A percentile compares a stretch with the other conserved stretches of the same genome.
Evolutionary conservation across 495 filamentous ascomycete genomes (phyloP).

Genomic region (Neurospora tetraspora): DNA sequence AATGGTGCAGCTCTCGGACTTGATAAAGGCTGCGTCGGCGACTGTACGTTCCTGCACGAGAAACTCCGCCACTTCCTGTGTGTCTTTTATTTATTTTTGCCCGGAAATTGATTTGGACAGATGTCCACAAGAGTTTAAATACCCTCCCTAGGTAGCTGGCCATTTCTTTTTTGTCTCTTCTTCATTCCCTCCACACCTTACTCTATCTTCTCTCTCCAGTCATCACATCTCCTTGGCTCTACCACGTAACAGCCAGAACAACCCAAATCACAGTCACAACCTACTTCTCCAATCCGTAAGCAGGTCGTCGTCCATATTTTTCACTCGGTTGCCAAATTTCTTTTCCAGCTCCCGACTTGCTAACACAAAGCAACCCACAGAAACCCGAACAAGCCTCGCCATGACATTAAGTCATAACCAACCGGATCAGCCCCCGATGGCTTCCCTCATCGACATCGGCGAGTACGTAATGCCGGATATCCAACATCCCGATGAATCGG

Average conservation of each 20-base stretch:
- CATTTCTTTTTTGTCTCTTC: neutral
- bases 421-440: neutral
- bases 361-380: neutral
- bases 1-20: neutral
- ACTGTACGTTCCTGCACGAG: neutral
- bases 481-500: neutral
- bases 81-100: neutral
- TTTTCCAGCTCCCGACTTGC: neutral
- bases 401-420: neutral
- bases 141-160: neutral
- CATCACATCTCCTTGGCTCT: neutral
- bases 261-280: neutral
- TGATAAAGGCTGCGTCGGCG: neutral
- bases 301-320: neutral
- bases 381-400: neutral
- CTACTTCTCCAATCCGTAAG: neutral
- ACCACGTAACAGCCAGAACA: neutral
- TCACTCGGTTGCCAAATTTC: neutral
- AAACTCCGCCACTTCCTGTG: neutral
- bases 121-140: neutral
- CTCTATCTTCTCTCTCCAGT: neutral
- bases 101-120: neutral
- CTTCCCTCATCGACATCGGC: neutral
- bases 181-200: no score
- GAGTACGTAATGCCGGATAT: neutral